These are phyloP conservation scores for Fusarium irregulare DNA, from an alignment of 2,329 filamentous ascomycete genomes.

Conservation along the genomic window DNA sequence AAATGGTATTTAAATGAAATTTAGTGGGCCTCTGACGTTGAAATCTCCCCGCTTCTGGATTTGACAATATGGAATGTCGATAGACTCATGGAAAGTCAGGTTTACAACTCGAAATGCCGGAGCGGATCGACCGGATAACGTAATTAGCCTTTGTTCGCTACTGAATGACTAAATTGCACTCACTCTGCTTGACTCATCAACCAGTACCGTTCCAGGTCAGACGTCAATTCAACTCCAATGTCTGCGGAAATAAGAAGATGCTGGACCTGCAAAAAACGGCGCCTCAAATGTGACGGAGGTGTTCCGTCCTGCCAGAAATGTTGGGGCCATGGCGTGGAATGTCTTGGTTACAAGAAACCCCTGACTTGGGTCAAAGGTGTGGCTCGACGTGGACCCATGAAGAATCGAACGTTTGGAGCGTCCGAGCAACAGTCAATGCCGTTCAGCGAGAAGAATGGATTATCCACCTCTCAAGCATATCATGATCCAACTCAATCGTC, in stretches of 20 bases:
- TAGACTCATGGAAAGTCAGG: background rate
- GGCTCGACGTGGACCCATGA: background rate
- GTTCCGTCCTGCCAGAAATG: background rate
- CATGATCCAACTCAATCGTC: fast-evolving
- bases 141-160: fast-evolving
- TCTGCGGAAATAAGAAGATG: background rate
- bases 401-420: background rate
- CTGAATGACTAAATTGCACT: fast-evolving
- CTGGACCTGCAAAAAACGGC: slow-evolving; percentile 1
- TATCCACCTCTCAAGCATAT: fast-evolving
- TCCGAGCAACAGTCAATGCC: fast-evolving
- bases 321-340: background rate
- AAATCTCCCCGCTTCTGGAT: background rate
- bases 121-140: background rate
- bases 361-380: background rate
- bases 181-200: fast-evolving
- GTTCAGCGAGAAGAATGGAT: fast-evolving
- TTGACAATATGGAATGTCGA: background rate
- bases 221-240: background rate
- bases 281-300: background rate
- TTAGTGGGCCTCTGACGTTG: background rate
- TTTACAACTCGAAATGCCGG: fast-evolving
- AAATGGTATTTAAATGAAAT: background rate
- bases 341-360: background rate
- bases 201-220: background rate